Evolutionary conservation across 768 basidiomycete species (phyloP), one percentile per base, ranked within the genome.

Genomic region (Postia placenta): DNA sequence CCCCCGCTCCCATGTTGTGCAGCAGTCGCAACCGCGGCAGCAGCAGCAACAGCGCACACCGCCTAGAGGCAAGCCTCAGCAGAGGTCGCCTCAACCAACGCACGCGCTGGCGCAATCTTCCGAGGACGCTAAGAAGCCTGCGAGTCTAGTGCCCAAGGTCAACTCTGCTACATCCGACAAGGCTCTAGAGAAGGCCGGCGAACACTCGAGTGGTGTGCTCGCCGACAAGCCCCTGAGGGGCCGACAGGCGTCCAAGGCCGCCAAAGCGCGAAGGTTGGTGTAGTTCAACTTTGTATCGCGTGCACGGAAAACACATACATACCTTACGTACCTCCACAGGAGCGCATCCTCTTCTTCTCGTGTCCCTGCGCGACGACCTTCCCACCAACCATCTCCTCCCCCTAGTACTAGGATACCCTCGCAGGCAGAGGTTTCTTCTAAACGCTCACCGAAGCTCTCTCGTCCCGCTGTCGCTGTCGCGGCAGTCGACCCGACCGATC

Each of bases 321-420:
- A 24, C 38, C n/a, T 20, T 19, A 45, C 22, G 30, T 36, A n/a
- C 35, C 17, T 12, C 48, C 36, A 20, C 51, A 81, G 76, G 66
- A 78, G 71, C 62, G 47, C 68, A 41, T 81, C 80, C 20, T 67
- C 64, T 30, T 69, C 71, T 15, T 40, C 69, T 48, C 72, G 67
- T 53, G 63, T 62, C 54, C 69, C 64, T 36, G 64, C 66, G 58
- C 73, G 75, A 60, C 76, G 76, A 70, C 67, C 73, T 69, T 57
- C 68, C 63, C 82, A 82, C 52, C 83, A 84, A 61, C 75, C 81
- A 19, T 85, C 85, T 35, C 82, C 82, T 15, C 78, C 79, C 27
- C 65, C 74, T 37, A 60, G 67, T 42, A 50, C 64, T 37, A 49
- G 53, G 53, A 57, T 62, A 62, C 61, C 80, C 77, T 78, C 80